A percentile compares a stretch with the other conserved stretches of the same genome.
These are phyloP conservation scores for Tulasnella sp. DNA, from an alignment of 768 basidiomycete genomes.

Conservation along the genomic window DNA sequence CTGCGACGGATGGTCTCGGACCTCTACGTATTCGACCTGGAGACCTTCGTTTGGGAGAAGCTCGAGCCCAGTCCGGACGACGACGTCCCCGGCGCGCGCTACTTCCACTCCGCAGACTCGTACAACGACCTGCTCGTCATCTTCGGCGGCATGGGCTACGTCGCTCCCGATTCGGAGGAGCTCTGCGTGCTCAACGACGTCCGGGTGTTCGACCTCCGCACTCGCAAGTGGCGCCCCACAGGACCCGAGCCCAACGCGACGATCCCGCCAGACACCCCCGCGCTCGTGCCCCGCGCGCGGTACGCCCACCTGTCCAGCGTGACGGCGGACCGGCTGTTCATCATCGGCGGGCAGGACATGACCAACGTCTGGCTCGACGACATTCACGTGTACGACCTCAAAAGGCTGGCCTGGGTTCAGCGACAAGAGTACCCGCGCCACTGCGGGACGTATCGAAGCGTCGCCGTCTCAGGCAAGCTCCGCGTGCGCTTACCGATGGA, in stretches of 20 bases:
- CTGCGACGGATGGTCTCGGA: conserved; percentile 88
- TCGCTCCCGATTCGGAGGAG: conserved; percentile 72
- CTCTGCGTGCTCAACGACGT: conserved; percentile 93
- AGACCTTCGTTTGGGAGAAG: conserved; percentile 78
- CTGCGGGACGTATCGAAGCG: conserved; percentile 94
- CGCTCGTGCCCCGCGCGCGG: conserved; percentile 74
- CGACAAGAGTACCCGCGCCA: conserved; percentile 84
- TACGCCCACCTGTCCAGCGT: conserved; percentile 95
- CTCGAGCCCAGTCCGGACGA: conserved; percentile 64
- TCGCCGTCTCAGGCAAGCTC: conserved; percentile 75
- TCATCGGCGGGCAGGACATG: conserved; percentile 96
- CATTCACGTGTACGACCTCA: conserved; percentile 84
- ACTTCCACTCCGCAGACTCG: conserved; percentile 91
- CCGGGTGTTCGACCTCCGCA: conserved; percentile 79
- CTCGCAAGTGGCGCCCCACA: conserved; percentile 68
- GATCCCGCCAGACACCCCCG: conserved; percentile 45
- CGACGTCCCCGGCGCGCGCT: conserved; percentile 77
- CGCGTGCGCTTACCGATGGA: conserved; percentile 71
- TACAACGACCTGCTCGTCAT: conserved; percentile 86
- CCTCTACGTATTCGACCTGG: conserved; percentile 87
- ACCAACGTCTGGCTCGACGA: conserved; percentile 94
- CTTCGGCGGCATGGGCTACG: conserved; percentile 94
- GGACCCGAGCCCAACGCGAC: conserved; percentile 44
- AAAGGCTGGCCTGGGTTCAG: conserved; percentile 73
- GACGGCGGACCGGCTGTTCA: conserved; percentile 78